phyloP scores from a whole-genome alignment of 441 rosid species.

The Gossypium schwendimanii region DNA sequence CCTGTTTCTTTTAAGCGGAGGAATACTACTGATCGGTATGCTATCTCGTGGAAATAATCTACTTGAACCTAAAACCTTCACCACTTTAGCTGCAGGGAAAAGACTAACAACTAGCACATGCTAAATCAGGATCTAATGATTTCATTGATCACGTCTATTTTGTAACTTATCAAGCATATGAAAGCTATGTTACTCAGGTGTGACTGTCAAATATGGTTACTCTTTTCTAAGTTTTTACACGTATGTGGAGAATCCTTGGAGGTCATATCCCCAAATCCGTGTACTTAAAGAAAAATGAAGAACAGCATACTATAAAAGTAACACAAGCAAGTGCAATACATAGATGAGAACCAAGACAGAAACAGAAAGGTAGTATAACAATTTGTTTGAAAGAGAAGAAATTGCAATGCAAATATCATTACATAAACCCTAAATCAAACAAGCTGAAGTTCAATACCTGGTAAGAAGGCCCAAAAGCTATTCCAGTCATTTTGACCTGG shows the following conservation, averaged over 20 bases:
- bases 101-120: neutral
- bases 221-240: no score
- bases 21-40: neutral
- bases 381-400: neutral
- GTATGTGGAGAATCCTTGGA: no score
- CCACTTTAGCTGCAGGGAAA: neutral
- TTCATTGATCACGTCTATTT: neutral
- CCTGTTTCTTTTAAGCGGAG: neutral
- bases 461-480: conserved; percentile 87
- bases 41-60: neutral
- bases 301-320: neutral
- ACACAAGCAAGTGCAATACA: neutral
- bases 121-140: neutral
- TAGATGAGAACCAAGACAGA: neutral
- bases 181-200: no score
- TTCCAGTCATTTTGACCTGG: conserved; percentile 73
- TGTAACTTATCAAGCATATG: neutral
- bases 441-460: conserved; percentile 43
- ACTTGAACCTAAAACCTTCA: neutral
- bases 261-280: no score
- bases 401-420: neutral
- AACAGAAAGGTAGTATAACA: neutral
- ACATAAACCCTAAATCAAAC: neutral
- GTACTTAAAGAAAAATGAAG: no score
- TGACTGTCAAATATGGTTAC: no score